phyloP scores from a whole-genome alignment of 805 yeast species.

The Jamesozyma jinghongensis region DNA sequence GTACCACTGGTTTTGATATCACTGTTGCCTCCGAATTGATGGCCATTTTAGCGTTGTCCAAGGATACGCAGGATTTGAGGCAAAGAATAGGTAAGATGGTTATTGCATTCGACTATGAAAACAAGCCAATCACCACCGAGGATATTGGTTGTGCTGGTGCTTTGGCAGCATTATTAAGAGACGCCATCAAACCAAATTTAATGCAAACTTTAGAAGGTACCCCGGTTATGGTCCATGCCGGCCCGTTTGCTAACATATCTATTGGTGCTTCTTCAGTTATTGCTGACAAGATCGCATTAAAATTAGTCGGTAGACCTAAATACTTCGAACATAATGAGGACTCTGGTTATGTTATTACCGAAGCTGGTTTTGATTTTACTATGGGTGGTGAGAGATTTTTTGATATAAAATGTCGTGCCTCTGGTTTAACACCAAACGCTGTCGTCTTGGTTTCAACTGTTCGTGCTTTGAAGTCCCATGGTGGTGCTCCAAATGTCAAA shows the following conservation, averaged over 20 bases:
- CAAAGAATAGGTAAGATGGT: slow-evolving; percentile 82
- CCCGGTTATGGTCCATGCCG: slow-evolving; percentile 95
- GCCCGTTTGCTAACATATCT: slow-evolving; percentile 95
- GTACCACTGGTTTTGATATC: slow-evolving; percentile 89
- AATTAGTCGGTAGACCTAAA: slow-evolving; percentile 64
- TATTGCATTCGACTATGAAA: slow-evolving; percentile 66
- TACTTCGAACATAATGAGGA: slow-evolving; percentile 20
- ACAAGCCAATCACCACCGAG: slow-evolving; percentile 84
- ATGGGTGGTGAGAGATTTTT: slow-evolving; percentile 99
- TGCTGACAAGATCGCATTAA: slow-evolving; percentile 88
- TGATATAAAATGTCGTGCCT: slow-evolving; percentile 89
- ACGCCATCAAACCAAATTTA: slow-evolving; percentile 90
- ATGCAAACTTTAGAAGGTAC: slow-evolving; percentile 98
- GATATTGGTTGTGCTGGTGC: slow-evolving; percentile 97
- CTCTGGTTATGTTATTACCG: slow-evolving; percentile 87
- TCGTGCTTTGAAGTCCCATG: slow-evolving; percentile 92
- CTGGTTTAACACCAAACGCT: slow-evolving; percentile 80
- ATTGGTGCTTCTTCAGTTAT: slow-evolving; percentile 93
- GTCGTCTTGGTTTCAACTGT: slow-evolving; percentile 94
- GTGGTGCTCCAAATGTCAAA: slow-evolving; percentile 94
- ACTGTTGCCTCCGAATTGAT: slow-evolving; percentile 93
- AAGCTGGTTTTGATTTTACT: slow-evolving; percentile 97
- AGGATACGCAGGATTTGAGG: slow-evolving; percentile 73
- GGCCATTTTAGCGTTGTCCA: slow-evolving; percentile 88
- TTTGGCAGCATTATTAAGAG: slow-evolving; percentile 85